phyloP scores from a whole-genome alignment of 225 moss, liverwort and hornwort genomes.

The Anthoceros angustus region DNA sequence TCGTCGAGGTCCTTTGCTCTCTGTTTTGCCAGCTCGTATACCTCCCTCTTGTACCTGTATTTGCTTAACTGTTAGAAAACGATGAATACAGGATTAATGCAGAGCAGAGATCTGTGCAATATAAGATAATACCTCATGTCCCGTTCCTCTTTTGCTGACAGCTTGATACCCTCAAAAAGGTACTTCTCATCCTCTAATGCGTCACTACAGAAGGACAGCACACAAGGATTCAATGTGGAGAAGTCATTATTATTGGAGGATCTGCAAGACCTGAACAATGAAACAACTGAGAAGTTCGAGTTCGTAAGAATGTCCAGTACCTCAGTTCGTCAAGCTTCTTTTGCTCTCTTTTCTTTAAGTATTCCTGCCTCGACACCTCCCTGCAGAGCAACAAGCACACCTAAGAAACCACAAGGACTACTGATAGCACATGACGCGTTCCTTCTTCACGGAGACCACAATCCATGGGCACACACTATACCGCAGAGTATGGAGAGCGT shows the following conservation, averaged over 20 bases:
- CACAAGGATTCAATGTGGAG: not conserved
- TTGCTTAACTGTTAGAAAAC: too few species aligned
- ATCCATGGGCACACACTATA: not conserved
- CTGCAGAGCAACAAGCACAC: slow-evolving; percentile 10
- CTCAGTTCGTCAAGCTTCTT: slow-evolving; percentile 32
- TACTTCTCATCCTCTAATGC: slow-evolving; percentile 26
- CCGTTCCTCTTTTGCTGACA: slow-evolving; percentile 24
- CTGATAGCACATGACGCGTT: not conserved
- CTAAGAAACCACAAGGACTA: not conserved
- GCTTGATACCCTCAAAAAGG: slow-evolving; percentile 26
- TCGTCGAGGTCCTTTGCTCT: slow-evolving; percentile 61
- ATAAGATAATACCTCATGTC: slow-evolving; percentile 14
- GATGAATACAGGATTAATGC: not conserved
- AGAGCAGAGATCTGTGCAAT: not conserved
- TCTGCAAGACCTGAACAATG: not conserved
- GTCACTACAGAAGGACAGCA: slow-evolving; percentile 12
- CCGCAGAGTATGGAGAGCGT: slow-evolving; percentile 21
- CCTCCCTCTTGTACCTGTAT: slow-evolving; percentile 55
- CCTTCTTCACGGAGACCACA: not conserved
- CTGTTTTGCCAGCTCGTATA: slow-evolving; percentile 69
- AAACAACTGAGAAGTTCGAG: not conserved
- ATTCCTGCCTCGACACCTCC: slow-evolving; percentile 29
- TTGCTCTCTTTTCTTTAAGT: slow-evolving; percentile 25
- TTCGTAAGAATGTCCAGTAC: not conserved
- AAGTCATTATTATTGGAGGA: not conserved